These are phyloP conservation scores for Fomitopsis betulina DNA, from an alignment of 1,284 basidiomycete genomes.

Conservation along the genomic window DNA sequence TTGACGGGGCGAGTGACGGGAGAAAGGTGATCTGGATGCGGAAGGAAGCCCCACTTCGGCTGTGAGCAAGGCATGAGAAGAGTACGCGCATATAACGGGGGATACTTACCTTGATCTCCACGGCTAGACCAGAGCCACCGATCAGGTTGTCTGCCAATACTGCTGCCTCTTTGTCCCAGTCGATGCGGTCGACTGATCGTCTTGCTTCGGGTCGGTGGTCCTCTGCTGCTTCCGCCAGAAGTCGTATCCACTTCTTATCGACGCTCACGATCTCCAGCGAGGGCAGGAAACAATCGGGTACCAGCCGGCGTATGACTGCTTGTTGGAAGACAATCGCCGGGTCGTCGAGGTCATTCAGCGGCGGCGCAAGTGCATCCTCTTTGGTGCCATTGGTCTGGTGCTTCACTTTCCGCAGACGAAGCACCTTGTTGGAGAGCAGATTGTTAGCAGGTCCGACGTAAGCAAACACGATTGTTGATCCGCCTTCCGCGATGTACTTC, in stretches of 20 bases:
- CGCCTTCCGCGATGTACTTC: constrained; percentile 85
- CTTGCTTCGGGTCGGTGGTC: constrained; percentile 50
- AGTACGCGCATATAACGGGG: neutral
- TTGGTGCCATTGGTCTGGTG: too few relatives aligned
- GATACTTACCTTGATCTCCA: constrained; percentile 81
- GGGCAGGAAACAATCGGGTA: constrained; percentile 58
- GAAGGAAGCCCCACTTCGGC: constrained; percentile 96
- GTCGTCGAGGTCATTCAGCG: constrained; percentile 44
- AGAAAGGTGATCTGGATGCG: constrained; percentile 55
- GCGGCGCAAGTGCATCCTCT: neutral
- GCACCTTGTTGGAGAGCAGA: constrained; percentile 56
- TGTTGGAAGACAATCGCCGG: constrained; percentile 61
- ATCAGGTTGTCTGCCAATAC: constrained; percentile 76
- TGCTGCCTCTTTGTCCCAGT: constrained; percentile 48
- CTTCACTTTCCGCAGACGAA: constrained; percentile 67
- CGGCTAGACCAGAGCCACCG: constrained; percentile 53
- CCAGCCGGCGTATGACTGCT: constrained; percentile 51
- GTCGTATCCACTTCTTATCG: constrained; percentile 55
- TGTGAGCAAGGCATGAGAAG: constrained; percentile 26
- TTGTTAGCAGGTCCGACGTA: constrained; percentile 53
- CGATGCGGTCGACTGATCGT: constrained; percentile 51
- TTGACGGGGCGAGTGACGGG: constrained; percentile 55
- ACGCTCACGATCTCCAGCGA: constrained; percentile 49
- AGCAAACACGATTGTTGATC: constrained; percentile 84
- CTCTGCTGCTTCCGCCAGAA: constrained; percentile 45